Evolutionary conservation across 1,139 yeast species (phyloP).

Genomic region (Blastobotrys serpentis): DNA sequence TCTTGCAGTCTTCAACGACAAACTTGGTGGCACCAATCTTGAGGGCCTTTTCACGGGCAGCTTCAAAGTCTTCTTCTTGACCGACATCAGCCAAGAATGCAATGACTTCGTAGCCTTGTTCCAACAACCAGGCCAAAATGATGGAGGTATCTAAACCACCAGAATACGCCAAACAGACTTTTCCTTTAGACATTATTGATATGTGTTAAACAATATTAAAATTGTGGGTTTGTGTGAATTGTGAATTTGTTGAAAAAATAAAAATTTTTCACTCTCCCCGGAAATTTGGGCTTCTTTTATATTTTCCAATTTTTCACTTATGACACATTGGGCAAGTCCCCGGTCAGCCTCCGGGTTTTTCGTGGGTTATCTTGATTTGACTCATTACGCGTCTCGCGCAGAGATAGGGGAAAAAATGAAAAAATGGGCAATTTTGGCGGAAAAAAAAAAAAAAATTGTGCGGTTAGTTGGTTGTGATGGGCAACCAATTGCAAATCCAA

Average conservation of each 20-base stretch:
- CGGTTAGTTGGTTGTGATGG: too few species aligned
- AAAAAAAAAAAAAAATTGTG: too few species aligned
- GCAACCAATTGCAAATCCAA: too few species aligned
- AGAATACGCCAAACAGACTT: constrained; percentile 97
- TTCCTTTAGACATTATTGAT: constrained; percentile 80
- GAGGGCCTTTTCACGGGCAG: constrained; percentile 93
- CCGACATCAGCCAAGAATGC: constrained; percentile 98
- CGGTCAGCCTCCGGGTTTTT: not conserved
- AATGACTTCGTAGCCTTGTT: constrained; percentile 95
- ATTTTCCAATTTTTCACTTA: not conserved
- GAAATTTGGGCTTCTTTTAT: constrained; percentile 2
- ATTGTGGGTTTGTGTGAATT: constrained; percentile 4
- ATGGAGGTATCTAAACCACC: constrained; percentile 99
- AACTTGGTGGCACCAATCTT: constrained; percentile 97
- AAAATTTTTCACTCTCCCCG: constrained; percentile 3
- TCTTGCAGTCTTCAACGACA: constrained; percentile 90
- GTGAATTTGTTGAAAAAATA: constrained; percentile 2
- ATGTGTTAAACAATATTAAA: constrained; percentile 62
- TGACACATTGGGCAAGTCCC: not conserved
- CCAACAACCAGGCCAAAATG: constrained; percentile 95
- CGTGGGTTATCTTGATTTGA: not conserved
- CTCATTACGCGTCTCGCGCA: not conserved
- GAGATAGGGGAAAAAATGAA: too few species aligned
- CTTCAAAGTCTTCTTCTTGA: constrained; percentile 98
- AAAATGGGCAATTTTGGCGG: too few species aligned